Evolutionary conservation across 1,284 basidiomycete species (phyloP).

Genomic region (Pyrrhoderma lamaoense): DNA sequence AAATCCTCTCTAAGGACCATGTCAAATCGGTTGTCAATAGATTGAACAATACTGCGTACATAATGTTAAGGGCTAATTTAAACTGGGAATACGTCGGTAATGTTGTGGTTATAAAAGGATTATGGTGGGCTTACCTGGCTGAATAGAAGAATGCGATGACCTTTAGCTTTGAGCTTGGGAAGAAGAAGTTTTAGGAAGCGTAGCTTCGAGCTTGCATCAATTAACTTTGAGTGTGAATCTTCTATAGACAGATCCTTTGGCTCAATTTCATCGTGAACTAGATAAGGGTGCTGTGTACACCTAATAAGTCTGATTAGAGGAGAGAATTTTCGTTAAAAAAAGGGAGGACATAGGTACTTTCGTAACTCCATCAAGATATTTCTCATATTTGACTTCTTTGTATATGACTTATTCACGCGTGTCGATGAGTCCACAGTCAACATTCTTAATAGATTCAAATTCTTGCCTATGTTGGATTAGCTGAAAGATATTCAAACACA

Average conservation of each 20-base stretch:
- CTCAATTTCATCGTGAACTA: conserved; percentile 79
- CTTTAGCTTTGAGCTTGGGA: conserved; percentile 81
- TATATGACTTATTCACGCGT: conserved; percentile 28
- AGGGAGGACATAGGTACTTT: conserved; percentile 44
- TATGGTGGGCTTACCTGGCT: conserved; percentile 68
- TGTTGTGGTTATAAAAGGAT: conserved; percentile 3
- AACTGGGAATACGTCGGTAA: conserved; percentile 44
- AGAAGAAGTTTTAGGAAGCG: conserved; percentile 77
- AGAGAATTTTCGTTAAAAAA: not conserved
- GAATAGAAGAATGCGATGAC: conserved; percentile 94
- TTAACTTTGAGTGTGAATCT: conserved; percentile 72
- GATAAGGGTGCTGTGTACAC: conserved; percentile 87
- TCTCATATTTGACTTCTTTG: conserved; percentile 51
- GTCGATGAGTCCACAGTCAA: conserved; percentile 39
- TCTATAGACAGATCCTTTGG: conserved; percentile 51
- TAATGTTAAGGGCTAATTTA: conserved; percentile 81
- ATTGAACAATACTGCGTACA: conserved; percentile 29
- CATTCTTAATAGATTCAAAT: conserved; percentile 55
- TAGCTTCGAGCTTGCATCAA: conserved; percentile 84
- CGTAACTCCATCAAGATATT: conserved; percentile 84
- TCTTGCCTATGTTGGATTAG: conserved; percentile 45
- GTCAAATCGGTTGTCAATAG: not conserved
- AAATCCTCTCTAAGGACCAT: conserved; percentile 66
- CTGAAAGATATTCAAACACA: conserved; percentile 5
- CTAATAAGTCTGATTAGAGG: conserved; percentile 29